A percentile compares a stretch with the other conserved stretches of the same genome.
phyloP scores from a whole-genome alignment of 2,329 filamentous ascomycete species.

The Plenodomus lindquistii region DNA sequence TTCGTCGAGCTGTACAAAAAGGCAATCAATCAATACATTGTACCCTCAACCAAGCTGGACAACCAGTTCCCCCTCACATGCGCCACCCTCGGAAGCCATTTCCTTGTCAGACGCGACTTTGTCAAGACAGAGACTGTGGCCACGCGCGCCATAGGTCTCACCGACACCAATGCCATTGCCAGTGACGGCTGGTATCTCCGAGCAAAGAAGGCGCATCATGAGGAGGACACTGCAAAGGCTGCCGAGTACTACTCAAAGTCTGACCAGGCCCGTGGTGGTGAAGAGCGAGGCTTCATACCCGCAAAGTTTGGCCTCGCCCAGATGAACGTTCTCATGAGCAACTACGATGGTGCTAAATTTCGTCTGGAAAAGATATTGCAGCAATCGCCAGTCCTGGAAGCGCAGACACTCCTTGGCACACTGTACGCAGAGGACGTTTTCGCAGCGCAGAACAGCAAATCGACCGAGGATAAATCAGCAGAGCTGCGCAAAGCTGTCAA shows the following conservation, averaged over 20 bases:
- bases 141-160: slow-evolving; percentile 91
- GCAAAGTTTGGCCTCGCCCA: slow-evolving; percentile 95
- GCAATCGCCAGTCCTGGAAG: slow-evolving; percentile 79
- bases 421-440: slow-evolving; percentile 96
- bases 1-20: slow-evolving; percentile 87
- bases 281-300: slow-evolving; percentile 88
- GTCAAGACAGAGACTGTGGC: slow-evolving; percentile 83
- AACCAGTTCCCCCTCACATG: slow-evolving; percentile 89
- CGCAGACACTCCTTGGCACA: slow-evolving; percentile 88
- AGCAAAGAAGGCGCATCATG: slow-evolving; percentile 86
- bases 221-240: slow-evolving; percentile 73
- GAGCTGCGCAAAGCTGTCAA: slow-evolving; percentile 86
- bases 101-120: slow-evolving; percentile 79
- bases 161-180: slow-evolving; percentile 93
- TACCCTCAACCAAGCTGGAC: slow-evolving; percentile 91
- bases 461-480: slow-evolving; percentile 82
- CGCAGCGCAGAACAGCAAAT: slow-evolving; percentile 68
- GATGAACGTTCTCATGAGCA: slow-evolving; percentile 79
- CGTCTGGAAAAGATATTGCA: slow-evolving; percentile 93
- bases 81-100: slow-evolving; percentile 87
- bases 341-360: slow-evolving; percentile 90
- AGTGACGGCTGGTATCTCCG: slow-evolving; percentile 98
- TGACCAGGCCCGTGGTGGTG: slow-evolving; percentile 86
- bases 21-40: slow-evolving; percentile 92
- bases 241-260: slow-evolving; percentile 86